Conservation (phyloP, 202 grass and related monocot species). For the Bolboschoenoplectus hybrid region DNA sequence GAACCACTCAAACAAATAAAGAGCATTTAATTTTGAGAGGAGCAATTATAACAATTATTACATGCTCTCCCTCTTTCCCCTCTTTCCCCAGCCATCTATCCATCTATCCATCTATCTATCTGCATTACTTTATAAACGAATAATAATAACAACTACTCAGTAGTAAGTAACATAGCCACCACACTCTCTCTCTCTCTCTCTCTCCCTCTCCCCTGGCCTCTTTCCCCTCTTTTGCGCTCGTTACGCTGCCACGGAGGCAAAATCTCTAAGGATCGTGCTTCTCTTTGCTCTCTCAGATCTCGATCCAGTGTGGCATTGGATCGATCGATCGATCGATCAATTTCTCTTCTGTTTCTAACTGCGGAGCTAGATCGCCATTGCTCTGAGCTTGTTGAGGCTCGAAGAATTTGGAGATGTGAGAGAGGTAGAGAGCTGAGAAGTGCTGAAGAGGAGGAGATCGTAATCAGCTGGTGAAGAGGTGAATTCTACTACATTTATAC, state of each 20-base stretch:
- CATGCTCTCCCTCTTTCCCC: not conserved
- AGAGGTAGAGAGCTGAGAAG: not conserved
- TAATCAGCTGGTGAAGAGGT: not conserved
- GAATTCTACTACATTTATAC: not conserved
- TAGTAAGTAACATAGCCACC: not conserved
- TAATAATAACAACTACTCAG: not conserved
- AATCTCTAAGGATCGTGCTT: not conserved
- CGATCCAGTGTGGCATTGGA: not conserved
- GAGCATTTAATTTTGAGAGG: not conserved
- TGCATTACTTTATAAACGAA: conserved; percentile 4
- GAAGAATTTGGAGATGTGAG: not conserved
- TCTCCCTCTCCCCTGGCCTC: not conserved
- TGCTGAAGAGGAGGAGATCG: not conserved
- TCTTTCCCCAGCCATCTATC: not conserved
- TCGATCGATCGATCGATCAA: not conserved
- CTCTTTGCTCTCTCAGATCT: not conserved
- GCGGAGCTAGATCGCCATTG: not conserved
- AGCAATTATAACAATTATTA: not conserved
- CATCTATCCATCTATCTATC: too few relatives aligned
- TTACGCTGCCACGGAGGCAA: not conserved
- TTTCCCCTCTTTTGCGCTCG: not conserved
- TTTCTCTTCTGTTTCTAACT: not conserved
- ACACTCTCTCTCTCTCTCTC: not conserved
- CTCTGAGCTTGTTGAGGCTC: not conserved
- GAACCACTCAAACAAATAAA: not conserved